Evolutionary conservation across 2,329 filamentous ascomycete species (phyloP).

Genomic region (Mariannaea sp.): DNA sequence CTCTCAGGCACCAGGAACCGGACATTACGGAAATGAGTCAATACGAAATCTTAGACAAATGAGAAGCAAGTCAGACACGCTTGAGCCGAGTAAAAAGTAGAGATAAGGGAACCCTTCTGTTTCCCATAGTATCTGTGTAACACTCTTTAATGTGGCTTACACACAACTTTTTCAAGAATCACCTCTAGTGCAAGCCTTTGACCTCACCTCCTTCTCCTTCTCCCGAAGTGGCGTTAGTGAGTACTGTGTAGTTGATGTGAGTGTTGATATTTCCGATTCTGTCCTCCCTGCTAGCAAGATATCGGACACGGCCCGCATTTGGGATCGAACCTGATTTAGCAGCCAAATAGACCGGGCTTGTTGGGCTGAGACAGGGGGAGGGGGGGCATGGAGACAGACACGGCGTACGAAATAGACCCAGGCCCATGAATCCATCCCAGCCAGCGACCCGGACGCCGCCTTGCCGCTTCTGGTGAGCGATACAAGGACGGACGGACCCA

Average conservation of each 20-base stretch:
- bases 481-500: conserved; percentile 2
- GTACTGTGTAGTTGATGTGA: too few relatives aligned
- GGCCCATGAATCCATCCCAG: neutral
- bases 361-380: too few relatives aligned
- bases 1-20: conserved; percentile 11
- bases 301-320: conserved; percentile 11
- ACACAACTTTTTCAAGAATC: too few relatives aligned
- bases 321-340: conserved; percentile 2
- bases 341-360: neutral
- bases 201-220: neutral
- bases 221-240: conserved; percentile 3
- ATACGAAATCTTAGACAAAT: neutral
- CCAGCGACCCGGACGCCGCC: conserved; percentile 2
- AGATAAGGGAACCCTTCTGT: too few relatives aligned
- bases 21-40: neutral
- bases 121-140: too few relatives aligned
- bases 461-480: conserved; percentile 5
- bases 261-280: neutral
- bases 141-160: too few relatives aligned
- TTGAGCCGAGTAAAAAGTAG: too few relatives aligned
- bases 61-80: too few relatives aligned
- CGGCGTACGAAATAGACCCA: too few relatives aligned
- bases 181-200: too few relatives aligned
- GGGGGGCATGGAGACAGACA: too few relatives aligned
- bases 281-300: neutral